These are phyloP conservation scores for Boletus pseudopeckii DNA, from an alignment of 768 basidiomycete species.

Conservation along the genomic window DNA sequence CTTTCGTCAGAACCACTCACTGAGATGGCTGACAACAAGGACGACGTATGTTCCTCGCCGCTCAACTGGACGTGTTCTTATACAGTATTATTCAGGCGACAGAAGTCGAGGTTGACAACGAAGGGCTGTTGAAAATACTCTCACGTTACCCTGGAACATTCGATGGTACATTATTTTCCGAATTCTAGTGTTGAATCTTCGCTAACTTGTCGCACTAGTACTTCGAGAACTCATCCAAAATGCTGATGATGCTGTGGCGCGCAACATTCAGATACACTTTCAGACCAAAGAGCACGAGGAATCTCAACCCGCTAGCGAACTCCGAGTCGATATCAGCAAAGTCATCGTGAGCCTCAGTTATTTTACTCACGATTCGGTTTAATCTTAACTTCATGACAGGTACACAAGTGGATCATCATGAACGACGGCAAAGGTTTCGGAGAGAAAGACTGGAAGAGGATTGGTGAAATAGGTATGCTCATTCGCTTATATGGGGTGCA, in stretches of 20 bases:
- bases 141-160: slow-evolving; percentile 17
- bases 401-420: slow-evolving; percentile 11
- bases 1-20: background rate
- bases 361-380: background rate
- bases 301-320: background rate
- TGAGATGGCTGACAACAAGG: background rate
- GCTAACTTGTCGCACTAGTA: slow-evolving; percentile 25
- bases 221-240: slow-evolving; percentile 56
- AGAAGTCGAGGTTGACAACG: slow-evolving; percentile 18
- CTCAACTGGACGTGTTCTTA: background rate
- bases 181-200: background rate
- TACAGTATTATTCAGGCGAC: background rate
- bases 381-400: slow-evolving; percentile 1
- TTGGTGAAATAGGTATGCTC: slow-evolving; percentile 12
- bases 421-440: slow-evolving; percentile 5
- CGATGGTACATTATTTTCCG: background rate
- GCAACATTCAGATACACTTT: slow-evolving; percentile 36
- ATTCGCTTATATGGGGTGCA: background rate
- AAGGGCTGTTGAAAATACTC: slow-evolving; percentile 15
- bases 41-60: slow-evolving; percentile 2
- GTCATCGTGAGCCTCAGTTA: background rate
- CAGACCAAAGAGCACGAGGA: slow-evolving; percentile 21
- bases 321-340: background rate
- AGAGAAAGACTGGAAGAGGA: slow-evolving; percentile 10
- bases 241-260: slow-evolving; percentile 48